phyloP scores from a whole-genome alignment of 192 early-diverging fungal species.

The Podila clonocystis region DNA sequence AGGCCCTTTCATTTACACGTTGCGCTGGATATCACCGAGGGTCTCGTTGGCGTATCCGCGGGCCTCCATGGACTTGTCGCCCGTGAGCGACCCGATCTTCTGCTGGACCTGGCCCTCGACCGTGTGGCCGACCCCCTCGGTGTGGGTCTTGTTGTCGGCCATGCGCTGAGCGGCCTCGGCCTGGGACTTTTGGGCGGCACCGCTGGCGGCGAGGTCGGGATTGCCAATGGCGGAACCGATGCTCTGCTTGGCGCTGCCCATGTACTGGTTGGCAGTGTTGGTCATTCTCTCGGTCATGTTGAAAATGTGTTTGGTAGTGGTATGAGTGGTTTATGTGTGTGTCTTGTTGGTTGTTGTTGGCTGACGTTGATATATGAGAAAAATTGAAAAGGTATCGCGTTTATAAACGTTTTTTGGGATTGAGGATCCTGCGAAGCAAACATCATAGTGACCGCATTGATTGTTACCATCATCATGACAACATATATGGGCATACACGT shows the following conservation, averaged over 20 bases:
- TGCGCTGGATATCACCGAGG: slow-evolving; percentile 8
- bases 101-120: slow-evolving; percentile 15
- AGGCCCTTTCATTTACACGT: not conserved
- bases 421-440: too few species aligned
- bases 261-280: not conserved
- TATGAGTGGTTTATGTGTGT: too few species aligned
- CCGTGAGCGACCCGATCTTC: slow-evolving; percentile 12
- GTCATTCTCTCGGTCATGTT: not conserved
- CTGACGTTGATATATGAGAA: too few species aligned
- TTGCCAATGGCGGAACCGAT: slow-evolving; percentile 1
- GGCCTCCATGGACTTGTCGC: slow-evolving; percentile 6
- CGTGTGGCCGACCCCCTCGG: slow-evolving; percentile 13
- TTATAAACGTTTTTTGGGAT: too few species aligned
- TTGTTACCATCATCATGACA: too few species aligned
- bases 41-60: slow-evolving; percentile 8
- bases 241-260: slow-evolving; percentile 1
- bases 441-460: too few species aligned
- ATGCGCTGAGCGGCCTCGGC: slow-evolving; percentile 5
- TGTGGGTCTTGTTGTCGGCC: slow-evolving; percentile 6
- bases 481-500: too few species aligned
- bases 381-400: too few species aligned
- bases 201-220: slow-evolving; percentile 4
- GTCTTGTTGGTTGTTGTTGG: too few species aligned
- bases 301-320: not conserved
- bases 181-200: slow-evolving; percentile 9